phyloP scores from a whole-genome alignment of 2,329 filamentous ascomycete genomes.

The Corniculantispora saksenae region DNA sequence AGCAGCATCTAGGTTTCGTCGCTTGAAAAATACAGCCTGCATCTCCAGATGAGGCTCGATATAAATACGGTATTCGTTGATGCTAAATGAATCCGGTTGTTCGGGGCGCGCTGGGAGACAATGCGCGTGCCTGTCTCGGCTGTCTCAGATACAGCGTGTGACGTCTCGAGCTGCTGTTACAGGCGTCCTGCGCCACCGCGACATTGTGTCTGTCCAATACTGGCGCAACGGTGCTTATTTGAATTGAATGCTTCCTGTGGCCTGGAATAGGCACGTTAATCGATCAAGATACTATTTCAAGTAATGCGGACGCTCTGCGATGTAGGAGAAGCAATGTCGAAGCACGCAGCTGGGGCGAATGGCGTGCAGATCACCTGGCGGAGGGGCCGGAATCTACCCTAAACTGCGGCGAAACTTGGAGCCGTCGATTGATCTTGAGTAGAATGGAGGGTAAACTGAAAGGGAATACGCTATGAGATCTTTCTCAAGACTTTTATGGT shows the following conservation, averaged over 20 bases:
- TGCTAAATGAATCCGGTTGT: background rate
- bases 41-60: background rate
- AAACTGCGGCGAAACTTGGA: background rate
- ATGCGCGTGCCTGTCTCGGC: constrained; percentile 7
- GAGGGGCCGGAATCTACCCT: constrained; percentile 13
- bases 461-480: background rate
- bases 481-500: background rate
- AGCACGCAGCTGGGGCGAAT: background rate
- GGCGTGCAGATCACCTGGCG: background rate
- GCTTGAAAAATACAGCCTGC: background rate
- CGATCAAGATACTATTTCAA: background rate
- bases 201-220: background rate
- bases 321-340: background rate
- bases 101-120: background rate
- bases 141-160: constrained; percentile 16
- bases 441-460: background rate
- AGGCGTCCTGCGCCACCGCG: background rate
- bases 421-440: background rate
- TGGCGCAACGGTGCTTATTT: background rate
- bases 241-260: background rate
- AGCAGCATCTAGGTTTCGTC: constrained; percentile 1
- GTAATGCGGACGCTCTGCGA: background rate
- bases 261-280: too few relatives aligned
- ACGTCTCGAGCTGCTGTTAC: constrained; percentile 11
- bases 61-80: background rate